These are phyloP conservation scores for Malassezia psittaci DNA, from an alignment of 1,284 basidiomycete species.

Conservation along the genomic window DNA sequence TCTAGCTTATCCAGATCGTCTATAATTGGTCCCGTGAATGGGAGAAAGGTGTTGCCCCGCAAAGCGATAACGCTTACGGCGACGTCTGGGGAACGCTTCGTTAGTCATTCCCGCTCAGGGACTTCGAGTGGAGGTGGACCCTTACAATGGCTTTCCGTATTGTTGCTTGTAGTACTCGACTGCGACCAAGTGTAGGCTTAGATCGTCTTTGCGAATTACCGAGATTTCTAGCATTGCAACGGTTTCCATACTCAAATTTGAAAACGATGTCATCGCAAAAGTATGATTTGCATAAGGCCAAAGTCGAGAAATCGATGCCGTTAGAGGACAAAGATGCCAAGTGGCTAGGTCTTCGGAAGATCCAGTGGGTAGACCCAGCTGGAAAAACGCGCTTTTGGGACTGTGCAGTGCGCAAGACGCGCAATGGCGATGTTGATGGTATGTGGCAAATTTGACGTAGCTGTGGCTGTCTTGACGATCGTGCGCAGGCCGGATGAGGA, in stretches of 20 bases:
- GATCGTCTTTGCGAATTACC: not conserved
- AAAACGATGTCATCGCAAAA: constrained; percentile 23
- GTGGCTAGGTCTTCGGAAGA: constrained; percentile 39
- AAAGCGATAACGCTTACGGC: constrained; percentile 1
- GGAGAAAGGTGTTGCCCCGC: not conserved
- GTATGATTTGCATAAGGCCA: constrained; percentile 10
- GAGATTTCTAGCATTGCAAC: too few relatives aligned
- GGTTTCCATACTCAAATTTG: not conserved
- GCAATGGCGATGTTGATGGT: constrained; percentile 43
- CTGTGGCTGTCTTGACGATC: constrained; percentile 42
- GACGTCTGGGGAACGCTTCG: constrained; percentile 12
- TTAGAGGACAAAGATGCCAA: constrained; percentile 35
- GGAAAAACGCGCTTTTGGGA: constrained; percentile 45
- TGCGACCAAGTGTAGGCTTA: not conserved
- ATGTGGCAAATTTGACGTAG: not conserved
- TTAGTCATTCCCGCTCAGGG: not conserved
- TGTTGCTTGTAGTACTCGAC: not conserved
- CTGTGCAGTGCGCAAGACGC: constrained; percentile 38
- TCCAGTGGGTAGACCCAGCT: constrained; percentile 41
- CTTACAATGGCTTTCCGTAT: not conserved
- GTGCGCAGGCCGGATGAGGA: constrained; percentile 31
- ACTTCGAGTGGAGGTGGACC: not conserved
- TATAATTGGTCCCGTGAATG: constrained; percentile 9
- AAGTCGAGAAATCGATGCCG: constrained; percentile 20
- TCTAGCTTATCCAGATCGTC: not conserved